Percentiles rank a stretch among this genome's conserved stretches.
Evolutionary conservation across 225 moss, liverwort and hornwort species (phyloP).

Genomic region (Pseudoscleropodium purum): DNA sequence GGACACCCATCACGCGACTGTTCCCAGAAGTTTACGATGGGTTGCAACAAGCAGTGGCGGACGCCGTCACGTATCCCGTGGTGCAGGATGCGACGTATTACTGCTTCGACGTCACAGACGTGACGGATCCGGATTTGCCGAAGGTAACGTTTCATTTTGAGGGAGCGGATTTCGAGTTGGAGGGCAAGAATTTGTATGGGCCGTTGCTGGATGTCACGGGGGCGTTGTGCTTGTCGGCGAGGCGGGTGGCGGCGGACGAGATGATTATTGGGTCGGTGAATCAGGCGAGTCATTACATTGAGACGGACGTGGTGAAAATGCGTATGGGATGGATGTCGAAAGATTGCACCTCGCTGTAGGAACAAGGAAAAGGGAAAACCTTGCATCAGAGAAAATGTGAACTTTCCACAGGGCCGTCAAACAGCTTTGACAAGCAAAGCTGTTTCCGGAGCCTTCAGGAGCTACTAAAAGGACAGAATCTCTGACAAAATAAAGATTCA

Average conservation of each 20-base stretch:
- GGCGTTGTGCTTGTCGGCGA: not conserved
- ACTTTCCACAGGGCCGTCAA: no score
- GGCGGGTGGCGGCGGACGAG: fast-evolving
- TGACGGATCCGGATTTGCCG: not conserved
- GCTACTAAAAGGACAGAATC: no score
- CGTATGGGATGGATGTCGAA: not conserved
- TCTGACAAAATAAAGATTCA: no score
- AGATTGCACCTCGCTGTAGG: not conserved
- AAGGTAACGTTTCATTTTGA: not conserved
- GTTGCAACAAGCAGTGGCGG: not conserved
- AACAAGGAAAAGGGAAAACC: not conserved
- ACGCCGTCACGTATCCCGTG: not conserved
- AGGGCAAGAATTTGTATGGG: not conserved
- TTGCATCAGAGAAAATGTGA: not conserved
- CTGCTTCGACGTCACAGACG: not conserved
- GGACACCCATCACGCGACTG: not conserved
- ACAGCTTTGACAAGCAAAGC: no score
- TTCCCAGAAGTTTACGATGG: not conserved
- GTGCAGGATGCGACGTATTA: not conserved
- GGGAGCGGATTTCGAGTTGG: not conserved
- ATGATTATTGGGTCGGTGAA: not conserved
- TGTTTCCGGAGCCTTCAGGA: no score
- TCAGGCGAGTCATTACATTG: not conserved
- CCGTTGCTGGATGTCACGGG: not conserved
- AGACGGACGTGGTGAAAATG: not conserved